Evolutionary conservation across 73 alveolate genomes (phyloP), one percentile per base, ranked within the genome.

Genomic region (Paramecium pentaurelia): DNA sequence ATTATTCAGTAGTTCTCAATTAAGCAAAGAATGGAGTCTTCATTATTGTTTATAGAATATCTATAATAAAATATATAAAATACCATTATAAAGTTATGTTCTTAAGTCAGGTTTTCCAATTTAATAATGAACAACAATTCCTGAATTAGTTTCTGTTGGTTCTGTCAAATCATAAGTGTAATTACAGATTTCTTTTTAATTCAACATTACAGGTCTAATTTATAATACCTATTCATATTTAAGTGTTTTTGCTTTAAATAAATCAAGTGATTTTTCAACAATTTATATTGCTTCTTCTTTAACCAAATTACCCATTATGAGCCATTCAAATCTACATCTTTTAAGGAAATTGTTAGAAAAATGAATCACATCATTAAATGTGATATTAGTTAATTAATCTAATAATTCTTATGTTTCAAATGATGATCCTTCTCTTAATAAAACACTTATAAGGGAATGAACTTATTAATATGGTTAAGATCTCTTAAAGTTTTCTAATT

Each of bases 1-100:
- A 54, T 71, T 89, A 73, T 49, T 89, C 94, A 16, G 58, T 68
- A 7, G 94, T 89, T 89, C 94, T 89, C 18, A 89, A 47, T 51
- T 89, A 71, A 0, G 80, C 58, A 51, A 89, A 89, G 83, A 89
- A 89, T 32, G 94, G 94, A 12, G 86, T 89, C 44, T 89, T 89
- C 22, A 73, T 68, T 12, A 89, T 89, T 28, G 71, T 70, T 34
- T 84, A 84, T 22, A 89, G 58, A 16, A 89, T 71, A 34, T 89
- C 84, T 64, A 64, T 2, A 2, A 64, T 64, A 0, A 64, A 32
- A 11, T 5, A 28, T 18, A 0, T 54, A 18, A n/a, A 54, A 32
- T 64, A 64, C 84, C 60, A 73, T 73, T 73, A 22, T 34, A 37
- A 8, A 73, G 47, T 37, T 73, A 40, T 4, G 34, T 37, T 73